phyloP scores from a whole-genome alignment of 2,329 filamentous ascomycete genomes.

The Colletotrichum graminicola region DNA sequence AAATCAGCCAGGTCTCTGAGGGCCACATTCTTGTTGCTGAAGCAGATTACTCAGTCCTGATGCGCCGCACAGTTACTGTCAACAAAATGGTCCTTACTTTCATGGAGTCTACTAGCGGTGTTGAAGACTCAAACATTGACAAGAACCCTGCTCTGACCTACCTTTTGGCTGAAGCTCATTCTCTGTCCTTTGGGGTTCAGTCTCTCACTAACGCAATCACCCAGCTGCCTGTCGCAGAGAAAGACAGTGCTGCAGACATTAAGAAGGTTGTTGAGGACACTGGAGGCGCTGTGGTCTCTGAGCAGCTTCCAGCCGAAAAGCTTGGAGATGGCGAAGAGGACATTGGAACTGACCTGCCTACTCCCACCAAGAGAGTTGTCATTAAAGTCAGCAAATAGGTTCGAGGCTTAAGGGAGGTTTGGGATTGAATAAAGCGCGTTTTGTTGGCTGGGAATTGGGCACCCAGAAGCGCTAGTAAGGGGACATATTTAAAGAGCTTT shows the following conservation, averaged over 20 bases:
- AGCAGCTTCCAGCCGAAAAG: no score
- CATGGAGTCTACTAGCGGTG: not conserved
- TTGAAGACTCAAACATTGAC: not conserved
- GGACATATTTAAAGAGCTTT: not conserved
- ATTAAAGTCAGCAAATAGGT: not conserved
- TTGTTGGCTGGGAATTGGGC: not conserved
- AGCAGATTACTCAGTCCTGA: not conserved
- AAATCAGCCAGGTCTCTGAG: not conserved
- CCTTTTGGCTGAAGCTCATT: not conserved
- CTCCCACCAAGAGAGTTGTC: not conserved
- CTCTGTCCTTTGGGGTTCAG: not conserved
- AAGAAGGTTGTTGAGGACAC: not conserved
- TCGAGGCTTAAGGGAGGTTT: not conserved
- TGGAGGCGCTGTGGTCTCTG: not conserved
- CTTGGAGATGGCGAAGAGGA: no score
- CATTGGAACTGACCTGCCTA: not conserved
- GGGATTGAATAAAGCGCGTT: not conserved
- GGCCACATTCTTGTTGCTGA: not conserved
- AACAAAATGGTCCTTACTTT: not conserved
- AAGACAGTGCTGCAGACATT: not conserved
- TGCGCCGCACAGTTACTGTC: not conserved
- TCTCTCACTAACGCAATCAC: not conserved
- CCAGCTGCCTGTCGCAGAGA: not conserved
- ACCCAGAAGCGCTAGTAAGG: not conserved
- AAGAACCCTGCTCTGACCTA: not conserved